Evolutionary conservation across 768 basidiomycete genomes (phyloP).

Genomic region (Tylopilus rubrobrunneus): DNA sequence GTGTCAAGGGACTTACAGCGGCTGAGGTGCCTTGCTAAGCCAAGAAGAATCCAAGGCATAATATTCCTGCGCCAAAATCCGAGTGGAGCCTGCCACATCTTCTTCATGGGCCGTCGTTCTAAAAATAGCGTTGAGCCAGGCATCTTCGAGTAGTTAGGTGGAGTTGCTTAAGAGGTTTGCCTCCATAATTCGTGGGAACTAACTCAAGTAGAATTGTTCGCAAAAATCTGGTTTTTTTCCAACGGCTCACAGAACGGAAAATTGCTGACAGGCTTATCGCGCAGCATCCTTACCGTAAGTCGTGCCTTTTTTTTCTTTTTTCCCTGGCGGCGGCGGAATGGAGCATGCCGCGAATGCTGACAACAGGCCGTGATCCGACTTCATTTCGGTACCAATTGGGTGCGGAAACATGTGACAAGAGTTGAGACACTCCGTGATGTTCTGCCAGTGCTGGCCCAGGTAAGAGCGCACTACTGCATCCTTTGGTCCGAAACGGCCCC

Average conservation of each 20-base stretch:
- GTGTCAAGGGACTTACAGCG: background rate
- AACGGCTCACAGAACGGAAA: too few species aligned
- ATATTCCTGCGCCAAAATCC: background rate
- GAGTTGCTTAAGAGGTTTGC: too few species aligned
- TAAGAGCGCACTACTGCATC: background rate
- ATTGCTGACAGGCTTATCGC: too few species aligned
- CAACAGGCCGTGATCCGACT: background rate
- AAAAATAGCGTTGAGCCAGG: too few species aligned
- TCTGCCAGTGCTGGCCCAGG: background rate
- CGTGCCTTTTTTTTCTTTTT: too few species aligned
- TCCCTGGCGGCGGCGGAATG: background rate
- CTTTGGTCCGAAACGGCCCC: background rate
- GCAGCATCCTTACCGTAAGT: too few species aligned
- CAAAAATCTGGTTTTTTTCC: too few species aligned
- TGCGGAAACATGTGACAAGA: background rate
- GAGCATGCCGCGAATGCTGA: background rate
- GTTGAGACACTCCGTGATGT: background rate
- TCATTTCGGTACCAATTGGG: slow-evolving; percentile 2
- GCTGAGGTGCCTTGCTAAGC: too few species aligned
- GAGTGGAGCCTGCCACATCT: background rate
- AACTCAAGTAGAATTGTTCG: too few species aligned
- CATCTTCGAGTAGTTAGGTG: too few species aligned
- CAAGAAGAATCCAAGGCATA: background rate
- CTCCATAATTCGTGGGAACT: too few species aligned
- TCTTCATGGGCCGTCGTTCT: too few species aligned